Evolutionary conservation across 805 yeast genomes (phyloP), one percentile per base, ranked within the genome.

Genomic region (Metschnikowia sp.): DNA sequence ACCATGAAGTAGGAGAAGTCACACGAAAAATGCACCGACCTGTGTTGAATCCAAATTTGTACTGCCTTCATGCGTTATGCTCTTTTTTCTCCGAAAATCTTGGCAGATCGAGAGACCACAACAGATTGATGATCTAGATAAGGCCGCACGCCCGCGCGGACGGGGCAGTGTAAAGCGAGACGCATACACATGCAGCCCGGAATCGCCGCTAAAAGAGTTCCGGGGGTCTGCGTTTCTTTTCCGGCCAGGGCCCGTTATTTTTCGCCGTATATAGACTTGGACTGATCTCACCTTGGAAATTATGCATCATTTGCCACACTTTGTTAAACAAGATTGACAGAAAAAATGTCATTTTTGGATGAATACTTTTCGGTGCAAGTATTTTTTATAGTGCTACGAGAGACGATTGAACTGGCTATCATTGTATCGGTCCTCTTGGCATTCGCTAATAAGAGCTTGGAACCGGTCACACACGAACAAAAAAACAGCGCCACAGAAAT

Each of bases 371-470:
- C 58, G 10, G 55, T 53, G 32, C 60, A 56, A 46, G 54, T 55
- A 36, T 56, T 56, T 37, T 55, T 56, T 46, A 56, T 56, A 15
- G 55, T 56, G 9, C 49, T 56, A 4, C 49, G 60, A 11, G 60
- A 56, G 39, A 53, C 58, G 15, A 45, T 56, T 13, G 60, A 56
- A 48, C 56, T 54, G 52, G 60, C 58, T 32, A 53, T 55, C 51
- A 56, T 56, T 45, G 44, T 56, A 28, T 55, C 58, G 19, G 60
- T 56, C 40, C 60, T 56, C 19, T 47, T 56, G 26, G 60, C 60
- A 4, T 56, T 55, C 41, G 54, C 53, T 36, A 46, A 41, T 22
- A 40, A 49, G 32, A 51, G 57, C 32, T 42, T 51, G 32, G 36
- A 18, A 32, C 47, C 49, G 12, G 31, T 31, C 10, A 13, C 4